Evolutionary conservation across 176 grass and related monocot species (phyloP).

Genomic region (Dactylis glomerata): DNA sequence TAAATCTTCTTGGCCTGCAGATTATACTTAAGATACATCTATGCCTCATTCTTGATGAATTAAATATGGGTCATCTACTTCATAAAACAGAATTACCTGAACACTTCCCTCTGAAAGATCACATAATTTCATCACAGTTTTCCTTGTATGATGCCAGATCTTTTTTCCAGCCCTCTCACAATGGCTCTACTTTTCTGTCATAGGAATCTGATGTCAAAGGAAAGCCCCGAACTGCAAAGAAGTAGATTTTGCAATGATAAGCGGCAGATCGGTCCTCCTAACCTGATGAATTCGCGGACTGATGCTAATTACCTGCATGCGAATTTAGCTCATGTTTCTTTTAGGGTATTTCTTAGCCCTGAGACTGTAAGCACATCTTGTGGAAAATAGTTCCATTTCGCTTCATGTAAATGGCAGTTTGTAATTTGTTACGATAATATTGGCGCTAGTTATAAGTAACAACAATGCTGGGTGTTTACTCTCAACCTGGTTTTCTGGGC

Average conservation of each 20-base stretch:
- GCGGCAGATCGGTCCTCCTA: not conserved
- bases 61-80: not conserved
- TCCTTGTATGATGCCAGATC: not conserved
- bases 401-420: not conserved
- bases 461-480: not conserved
- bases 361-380: not conserved
- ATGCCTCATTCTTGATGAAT: not conserved
- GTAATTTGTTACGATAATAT: not conserved
- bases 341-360: conserved; percentile 12
- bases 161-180: not conserved
- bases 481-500: not conserved
- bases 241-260: conserved; percentile 18
- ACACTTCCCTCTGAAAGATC: not conserved
- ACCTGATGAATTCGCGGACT: conserved; percentile 1
- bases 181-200: conserved; percentile 6
- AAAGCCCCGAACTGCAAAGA: conserved; percentile 74
- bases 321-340: conserved; percentile 1
- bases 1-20: not conserved
- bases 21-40: not conserved
- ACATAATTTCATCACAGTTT: not conserved
- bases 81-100: not conserved
- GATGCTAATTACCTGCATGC: conserved; percentile 5
- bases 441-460: not conserved
- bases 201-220: conserved; percentile 95
- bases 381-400: not conserved